Percentiles rank a stretch among this genome's conserved stretches.
These are phyloP conservation scores for Trichoderma harzianum DNA, from an alignment of 2,329 filamentous ascomycete species.

Conservation along the genomic window DNA sequence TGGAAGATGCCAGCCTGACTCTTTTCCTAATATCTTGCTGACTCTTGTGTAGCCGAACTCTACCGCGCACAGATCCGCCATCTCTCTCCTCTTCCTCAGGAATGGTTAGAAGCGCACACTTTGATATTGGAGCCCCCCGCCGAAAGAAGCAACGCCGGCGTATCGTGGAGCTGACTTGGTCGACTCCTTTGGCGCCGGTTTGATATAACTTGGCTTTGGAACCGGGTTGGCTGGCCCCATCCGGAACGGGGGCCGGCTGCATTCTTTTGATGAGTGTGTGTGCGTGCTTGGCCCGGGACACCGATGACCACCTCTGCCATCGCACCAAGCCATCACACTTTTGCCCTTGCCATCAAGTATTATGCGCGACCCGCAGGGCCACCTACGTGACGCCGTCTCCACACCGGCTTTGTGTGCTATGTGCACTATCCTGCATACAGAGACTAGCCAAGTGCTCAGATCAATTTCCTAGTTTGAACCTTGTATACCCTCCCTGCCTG, in stretches of 20 bases:
- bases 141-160: background rate
- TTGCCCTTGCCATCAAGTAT: background rate
- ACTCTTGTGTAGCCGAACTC: background rate
- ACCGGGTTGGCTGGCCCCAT: background rate
- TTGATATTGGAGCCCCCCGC: background rate
- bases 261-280: background rate
- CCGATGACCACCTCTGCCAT: background rate
- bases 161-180: background rate
- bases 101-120: background rate
- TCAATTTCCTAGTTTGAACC: conserved; percentile 15
- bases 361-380: background rate
- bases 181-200: background rate
- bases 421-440: conserved; percentile 3
- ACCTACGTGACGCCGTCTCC: conserved; percentile 3
- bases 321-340: background rate
- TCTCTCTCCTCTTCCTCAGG: background rate
- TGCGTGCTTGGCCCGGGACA: background rate
- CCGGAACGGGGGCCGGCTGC: conserved; percentile 4
- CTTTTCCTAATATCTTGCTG: background rate
- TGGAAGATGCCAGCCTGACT: background rate
- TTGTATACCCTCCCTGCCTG: conserved; percentile 1
- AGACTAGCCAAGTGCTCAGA: conserved; percentile 1
- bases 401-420: conserved; percentile 5
- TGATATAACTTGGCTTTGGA: background rate
- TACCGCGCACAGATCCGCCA: background rate